phyloP scores from a whole-genome alignment of 345 rosid genomes.

The Microcos paniculata region DNA sequence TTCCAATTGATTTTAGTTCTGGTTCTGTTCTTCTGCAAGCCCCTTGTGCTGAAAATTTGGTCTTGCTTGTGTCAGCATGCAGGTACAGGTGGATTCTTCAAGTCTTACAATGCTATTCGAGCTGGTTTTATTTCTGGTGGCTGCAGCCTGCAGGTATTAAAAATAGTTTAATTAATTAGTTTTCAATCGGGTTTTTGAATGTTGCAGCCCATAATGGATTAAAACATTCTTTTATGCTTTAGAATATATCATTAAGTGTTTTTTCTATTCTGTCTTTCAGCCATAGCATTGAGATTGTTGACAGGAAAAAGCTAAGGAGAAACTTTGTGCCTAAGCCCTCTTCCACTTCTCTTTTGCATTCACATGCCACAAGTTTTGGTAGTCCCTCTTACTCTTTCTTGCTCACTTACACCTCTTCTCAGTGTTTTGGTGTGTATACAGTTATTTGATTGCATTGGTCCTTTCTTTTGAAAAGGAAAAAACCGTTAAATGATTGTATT shows the following conservation, averaged over 20 bases:
- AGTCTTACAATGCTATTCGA: background rate
- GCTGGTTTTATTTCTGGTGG: background rate
- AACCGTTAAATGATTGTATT: background rate
- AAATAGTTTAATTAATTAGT: background rate
- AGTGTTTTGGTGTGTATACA: background rate
- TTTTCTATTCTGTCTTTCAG: background rate
- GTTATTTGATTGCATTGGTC: background rate
- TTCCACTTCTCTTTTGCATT: constrained; percentile 48
- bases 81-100: background rate
- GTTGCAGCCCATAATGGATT: background rate
- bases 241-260: background rate
- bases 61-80: background rate
- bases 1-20: background rate
- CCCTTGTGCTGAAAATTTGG: background rate
- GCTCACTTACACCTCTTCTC: background rate
- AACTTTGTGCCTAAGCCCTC: constrained; percentile 22
- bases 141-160: background rate
- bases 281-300: constrained; percentile 34
- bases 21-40: background rate
- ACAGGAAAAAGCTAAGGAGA: constrained; percentile 32
- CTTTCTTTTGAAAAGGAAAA: background rate
- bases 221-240: background rate
- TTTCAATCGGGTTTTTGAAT: background rate
- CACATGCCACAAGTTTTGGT: constrained; percentile 96
- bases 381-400: background rate